Percentiles rank a stretch among this genome's conserved stretches.
These are phyloP conservation scores for Borealophlyctis nickersoniae DNA, from an alignment of 192 early-diverging fungal genomes.

Conservation along the genomic window DNA sequence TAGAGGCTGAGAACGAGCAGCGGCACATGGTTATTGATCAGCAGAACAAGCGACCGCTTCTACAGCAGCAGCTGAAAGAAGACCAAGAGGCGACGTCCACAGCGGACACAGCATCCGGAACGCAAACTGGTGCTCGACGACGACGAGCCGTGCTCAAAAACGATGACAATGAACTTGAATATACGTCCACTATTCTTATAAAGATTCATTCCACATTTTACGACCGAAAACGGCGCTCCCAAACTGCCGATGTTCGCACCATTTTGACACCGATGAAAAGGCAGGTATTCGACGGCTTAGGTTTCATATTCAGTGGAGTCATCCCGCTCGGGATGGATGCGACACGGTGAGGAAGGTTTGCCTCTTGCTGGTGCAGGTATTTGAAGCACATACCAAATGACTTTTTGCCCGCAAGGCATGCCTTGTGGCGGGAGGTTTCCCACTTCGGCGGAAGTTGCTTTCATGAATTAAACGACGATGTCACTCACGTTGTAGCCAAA, in stretches of 20 bases:
- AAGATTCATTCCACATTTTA: slow-evolving; percentile 69
- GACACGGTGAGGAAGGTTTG: slow-evolving; percentile 10
- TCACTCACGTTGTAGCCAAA: slow-evolving; percentile 88
- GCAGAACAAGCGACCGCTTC: not conserved
- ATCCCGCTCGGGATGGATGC: slow-evolving; percentile 67
- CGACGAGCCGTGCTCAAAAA: slow-evolving; percentile 27
- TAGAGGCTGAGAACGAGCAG: not conserved
- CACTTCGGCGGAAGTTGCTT: slow-evolving; percentile 82
- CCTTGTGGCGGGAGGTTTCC: slow-evolving; percentile 76
- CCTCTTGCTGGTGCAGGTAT: not conserved
- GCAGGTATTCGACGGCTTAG: slow-evolving; percentile 60
- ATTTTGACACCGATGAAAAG: slow-evolving; percentile 63
- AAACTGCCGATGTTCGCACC: slow-evolving; percentile 35
- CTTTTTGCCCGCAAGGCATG: slow-evolving; percentile 42
- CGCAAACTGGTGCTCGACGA: not conserved
- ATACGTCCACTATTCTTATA: slow-evolving; percentile 53
- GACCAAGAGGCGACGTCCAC: not conserved
- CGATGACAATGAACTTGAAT: slow-evolving; percentile 42
- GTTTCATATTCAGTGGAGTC: slow-evolving; percentile 77
- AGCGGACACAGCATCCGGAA: slow-evolving; percentile 2
- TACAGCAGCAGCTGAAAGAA: not conserved
- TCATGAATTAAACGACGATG: slow-evolving; percentile 49
- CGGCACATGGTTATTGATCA: not conserved
- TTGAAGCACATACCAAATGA: not conserved
- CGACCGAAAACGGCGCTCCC: slow-evolving; percentile 21